Evolutionary conservation across 345 rosid species (phyloP), one percentile per base, ranked within the genome.

Genomic region (Draba incana): DNA sequence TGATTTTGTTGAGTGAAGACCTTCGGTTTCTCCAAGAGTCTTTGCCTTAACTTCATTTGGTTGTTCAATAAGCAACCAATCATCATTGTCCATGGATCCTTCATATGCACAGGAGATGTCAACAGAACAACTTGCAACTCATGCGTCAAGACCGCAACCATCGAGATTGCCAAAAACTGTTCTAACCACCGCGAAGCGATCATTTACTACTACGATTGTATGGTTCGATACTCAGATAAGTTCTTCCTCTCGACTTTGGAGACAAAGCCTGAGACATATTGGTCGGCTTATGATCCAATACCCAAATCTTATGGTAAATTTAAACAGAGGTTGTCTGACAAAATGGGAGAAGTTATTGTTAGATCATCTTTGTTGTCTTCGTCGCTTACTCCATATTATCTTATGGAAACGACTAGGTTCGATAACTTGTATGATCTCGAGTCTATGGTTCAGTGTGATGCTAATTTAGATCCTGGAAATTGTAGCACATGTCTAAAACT

Each of bases 61-160:
- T n/a, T n/a, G n/a, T n/a, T n/a, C n/a, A n/a, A n/a, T n/a, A n/a
- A n/a, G n/a, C n/a, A n/a, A n/a, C n/a, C n/a, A n/a, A n/a, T n/a
- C n/a, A n/a, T n/a, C 70, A 48, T 20, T 20, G 65, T 64, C 27
- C 66, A 64, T 27, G 76, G 70, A 3, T 69, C 77, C 62, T 82
- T 77, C 57, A 76, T 79, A 16, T 77, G 86, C 80, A 70, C 62
- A 0, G 82, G 82, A 0, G 79, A 80, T 13, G 44, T 57, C 69
- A 31, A 64, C 39, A 11, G 54, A 6, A 35, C 54, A 14, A 11
- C 25, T 1, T 87, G 88, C 71, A 39, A 23, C 39, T n/a, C 28
- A 6, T 87, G 85, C 16, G 80, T 80, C 39, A 24, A 2, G 9
- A 30, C 10, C 0, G 81, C 83, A 3, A 24, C 71, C 3, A 25